Evolutionary conservation across 306 rosid genomes (phyloP).

Genomic region (Canavalia gladiata): DNA sequence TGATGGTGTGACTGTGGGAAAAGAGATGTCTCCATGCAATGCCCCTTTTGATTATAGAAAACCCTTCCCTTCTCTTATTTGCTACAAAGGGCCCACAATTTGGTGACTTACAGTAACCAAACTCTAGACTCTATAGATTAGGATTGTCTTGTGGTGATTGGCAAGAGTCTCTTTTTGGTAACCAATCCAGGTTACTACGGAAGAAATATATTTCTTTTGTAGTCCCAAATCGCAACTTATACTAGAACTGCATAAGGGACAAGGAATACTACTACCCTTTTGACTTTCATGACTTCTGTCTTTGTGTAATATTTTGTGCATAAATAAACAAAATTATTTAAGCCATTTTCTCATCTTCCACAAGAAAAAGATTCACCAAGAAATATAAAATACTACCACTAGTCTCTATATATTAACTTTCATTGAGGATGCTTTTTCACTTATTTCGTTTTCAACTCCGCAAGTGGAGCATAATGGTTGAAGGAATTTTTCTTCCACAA

Average conservation of each 20-base stretch:
- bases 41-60: neutral
- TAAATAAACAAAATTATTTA: conserved; percentile 13
- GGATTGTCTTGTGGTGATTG: conserved; percentile 66
- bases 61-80: neutral
- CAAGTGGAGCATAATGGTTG: conserved; percentile 47
- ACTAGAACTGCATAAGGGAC: conserved; percentile 39
- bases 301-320: neutral
- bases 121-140: conserved; percentile 59
- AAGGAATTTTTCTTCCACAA: conserved; percentile 20
- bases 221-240: conserved; percentile 67
- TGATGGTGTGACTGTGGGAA: neutral
- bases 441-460: conserved; percentile 43
- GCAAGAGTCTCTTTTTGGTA: conserved; percentile 63
- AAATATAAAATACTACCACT: conserved; percentile 3
- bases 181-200: conserved; percentile 56
- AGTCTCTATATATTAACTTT: conserved; percentile 29
- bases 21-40: neutral
- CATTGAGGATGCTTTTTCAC: conserved; percentile 41
- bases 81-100: conserved; percentile 51
- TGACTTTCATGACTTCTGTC: conserved; percentile 4
- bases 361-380: conserved; percentile 29
- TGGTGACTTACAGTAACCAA: conserved; percentile 62
- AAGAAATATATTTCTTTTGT: conserved; percentile 60
- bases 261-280: conserved; percentile 33
- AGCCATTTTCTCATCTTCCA: conserved; percentile 40